Evolutionary conservation across 2,329 filamentous ascomycete genomes (phyloP), one percentile per base, ranked within the genome.

Genomic region (Chaetoscypha palmicola): DNA sequence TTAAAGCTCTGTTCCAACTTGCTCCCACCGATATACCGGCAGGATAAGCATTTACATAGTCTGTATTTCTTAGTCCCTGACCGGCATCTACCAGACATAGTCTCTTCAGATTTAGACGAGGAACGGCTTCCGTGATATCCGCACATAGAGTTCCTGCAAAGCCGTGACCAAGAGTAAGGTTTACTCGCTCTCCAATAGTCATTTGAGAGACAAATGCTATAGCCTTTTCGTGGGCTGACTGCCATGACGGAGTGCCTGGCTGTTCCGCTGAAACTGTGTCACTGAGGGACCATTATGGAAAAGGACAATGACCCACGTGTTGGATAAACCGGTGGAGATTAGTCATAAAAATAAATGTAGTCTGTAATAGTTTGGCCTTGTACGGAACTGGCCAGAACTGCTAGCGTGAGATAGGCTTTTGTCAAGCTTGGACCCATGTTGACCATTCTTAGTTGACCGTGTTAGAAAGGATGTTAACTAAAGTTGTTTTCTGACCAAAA

Each of bases 31-130:
- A 30, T 8, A 57, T 21, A 10, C 56, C 57, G 16, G 45, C 47
- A 3, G 49, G 43, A 43, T 46, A 58, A n/a, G 42, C 51, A 43
- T 53, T 59, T 3, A 59, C 57, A 23, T 54, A 83, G 62, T 85
- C 82, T 49, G 75, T 67, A 47, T 73, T 69, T 52, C 83, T 74
- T 48, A 87, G 65, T 51, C 82, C 81, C 14, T 86, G 68, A 17
- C 82, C 83, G 21, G 77, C 78, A 60, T 87, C 83, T n/a, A n/a
- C 7, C 60, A 85, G 63, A 60, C 83, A 87, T 17, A 86, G 64
- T 2, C 76, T 68, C 47, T 68, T 70, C 61, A 77, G 77, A 23
- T 70, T 71, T 3, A 81, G 64, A 38, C 74, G 66, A 2, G 72
- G 71, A 35, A 79, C 71, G 32, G 74, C 63, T 19, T 74, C 72